Evolutionary conservation across 345 rosid genomes (phyloP).

Genomic region (Draba incana): DNA sequence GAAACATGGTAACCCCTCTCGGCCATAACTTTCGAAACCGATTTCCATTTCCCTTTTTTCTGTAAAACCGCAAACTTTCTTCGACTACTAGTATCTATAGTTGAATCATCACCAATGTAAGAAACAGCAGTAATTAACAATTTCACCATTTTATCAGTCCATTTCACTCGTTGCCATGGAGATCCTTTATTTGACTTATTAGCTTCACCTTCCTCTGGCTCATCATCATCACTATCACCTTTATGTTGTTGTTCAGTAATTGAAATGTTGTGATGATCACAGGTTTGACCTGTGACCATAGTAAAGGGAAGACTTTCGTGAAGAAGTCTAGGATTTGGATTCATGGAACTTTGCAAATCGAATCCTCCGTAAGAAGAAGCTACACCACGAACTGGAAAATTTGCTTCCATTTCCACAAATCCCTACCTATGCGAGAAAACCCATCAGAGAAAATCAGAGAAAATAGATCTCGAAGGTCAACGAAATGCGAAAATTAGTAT

Average conservation of each 20-base stretch:
- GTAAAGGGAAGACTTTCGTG: conserved; percentile 73
- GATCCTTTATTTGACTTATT: conserved; percentile 64
- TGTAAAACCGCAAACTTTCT: conserved; percentile 78
- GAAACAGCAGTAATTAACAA: conserved; percentile 89
- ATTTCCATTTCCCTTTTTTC: conserved; percentile 94
- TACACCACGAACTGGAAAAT: conserved; percentile 64
- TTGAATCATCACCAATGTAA: conserved; percentile 73
- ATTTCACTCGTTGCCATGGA: conserved; percentile 93
- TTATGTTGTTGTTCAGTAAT: conserved; percentile 54
- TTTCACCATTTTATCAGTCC: conserved; percentile 96
- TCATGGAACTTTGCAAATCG: conserved; percentile 67
- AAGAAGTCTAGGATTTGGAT: conserved; percentile 54
- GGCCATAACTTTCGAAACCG: conserved; percentile 84
- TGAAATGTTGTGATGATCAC: conserved; percentile 54
- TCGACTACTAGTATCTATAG: conserved; percentile 56
- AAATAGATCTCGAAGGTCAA: conserved; percentile 9
- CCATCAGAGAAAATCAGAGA: neutral
- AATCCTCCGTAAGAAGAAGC: conserved; percentile 66
- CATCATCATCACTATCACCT: conserved; percentile 87
- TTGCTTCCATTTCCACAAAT: conserved; percentile 61
- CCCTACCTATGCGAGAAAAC: neutral
- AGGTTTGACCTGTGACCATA: conserved; percentile 61
- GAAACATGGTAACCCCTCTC: conserved; percentile 87
- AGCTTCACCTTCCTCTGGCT: conserved; percentile 71
- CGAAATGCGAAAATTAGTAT: neutral